Base-by-base conservation (phyloP, 768 basidiomycete genomes). In the Suillus placidus region DNA sequence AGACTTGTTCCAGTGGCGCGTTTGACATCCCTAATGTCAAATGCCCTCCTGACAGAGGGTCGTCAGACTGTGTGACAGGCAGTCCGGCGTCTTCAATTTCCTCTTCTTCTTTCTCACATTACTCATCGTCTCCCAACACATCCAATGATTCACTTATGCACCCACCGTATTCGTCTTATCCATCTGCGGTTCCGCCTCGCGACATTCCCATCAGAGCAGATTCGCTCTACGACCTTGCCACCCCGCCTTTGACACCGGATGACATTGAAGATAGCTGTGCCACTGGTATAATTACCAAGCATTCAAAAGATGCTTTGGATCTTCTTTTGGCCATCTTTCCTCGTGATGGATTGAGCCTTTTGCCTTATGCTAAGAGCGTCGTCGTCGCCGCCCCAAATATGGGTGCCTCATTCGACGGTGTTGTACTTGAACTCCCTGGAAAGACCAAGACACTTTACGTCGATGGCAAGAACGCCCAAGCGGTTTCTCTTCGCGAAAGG, bases 31-130 rank as follows among this genome's bases (percentile, higher is more conserved):
- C 93, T 71, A 89, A 85, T 74, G 80, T 80, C 70, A 95, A 95
- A 95, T 95, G 93, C 93, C 93, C 93, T 92, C 93, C 92, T 72
- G 89, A 92, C 76, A 76, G 93, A 91, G 93, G 93, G 93, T 95
- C 93, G 92, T 89, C 87, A 84, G 88, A 86, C 85, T 89, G 92
- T 87, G 93, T 95, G 93, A 95, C 90, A 95, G 93, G 86, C 91
- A 85, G 88, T 82, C 85, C 86, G 89, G 86, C 92, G 93, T 82
- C 83, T 75, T 79, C 77, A 67, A 79, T 82, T 72, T 81, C 85
- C 74, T 78, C 80, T 78, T 77, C 80, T 78, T 77, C 81, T 65
- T 68, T 71, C 67, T 74, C 76, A 61, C 72, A 69, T 55, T 71
- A 68, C 69, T 79, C 74, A 64, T 71, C 77, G 63, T 76, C 76